phyloP scores from a whole-genome alignment of 306 rosid species.

The Acmispon strigosus region DNA sequence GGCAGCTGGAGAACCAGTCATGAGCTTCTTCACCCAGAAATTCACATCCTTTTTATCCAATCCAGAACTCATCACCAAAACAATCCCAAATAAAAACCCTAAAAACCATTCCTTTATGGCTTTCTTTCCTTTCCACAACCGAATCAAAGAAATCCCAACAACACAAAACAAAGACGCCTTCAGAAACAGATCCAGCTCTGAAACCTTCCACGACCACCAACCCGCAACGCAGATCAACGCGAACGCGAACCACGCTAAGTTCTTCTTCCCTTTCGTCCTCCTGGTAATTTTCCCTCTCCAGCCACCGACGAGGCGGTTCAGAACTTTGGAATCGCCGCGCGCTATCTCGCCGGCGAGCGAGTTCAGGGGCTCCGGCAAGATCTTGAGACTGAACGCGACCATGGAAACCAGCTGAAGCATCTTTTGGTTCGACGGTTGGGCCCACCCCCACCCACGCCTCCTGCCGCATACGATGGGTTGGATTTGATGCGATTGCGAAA shows the following conservation, averaged over 20 bases:
- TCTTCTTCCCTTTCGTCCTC: neutral
- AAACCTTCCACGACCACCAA: slow-evolving; percentile 26
- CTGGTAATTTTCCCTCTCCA: neutral
- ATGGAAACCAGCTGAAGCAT: slow-evolving; percentile 36
- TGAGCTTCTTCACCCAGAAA: slow-evolving; percentile 25
- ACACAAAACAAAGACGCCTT: slow-evolving; percentile 5
- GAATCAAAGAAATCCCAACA: slow-evolving; percentile 19
- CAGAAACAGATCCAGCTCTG: slow-evolving; percentile 23
- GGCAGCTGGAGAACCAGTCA: slow-evolving; percentile 10
- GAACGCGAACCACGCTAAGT: neutral
- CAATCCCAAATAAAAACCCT: slow-evolving; percentile 30
- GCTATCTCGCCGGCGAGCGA: slow-evolving; percentile 25
- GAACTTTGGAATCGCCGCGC: neutral
- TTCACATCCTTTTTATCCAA: slow-evolving; percentile 26
- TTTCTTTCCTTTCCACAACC: slow-evolving; percentile 11
- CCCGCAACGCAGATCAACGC: slow-evolving; percentile 9
- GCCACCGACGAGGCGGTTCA: slow-evolving; percentile 2
- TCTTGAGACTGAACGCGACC: slow-evolving; percentile 28
- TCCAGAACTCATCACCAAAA: slow-evolving; percentile 19
- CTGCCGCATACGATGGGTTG: slow-evolving; percentile 8
- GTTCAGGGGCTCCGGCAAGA: slow-evolving; percentile 39
- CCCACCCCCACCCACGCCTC: neutral
- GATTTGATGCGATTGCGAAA: neutral
- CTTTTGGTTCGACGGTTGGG: slow-evolving; percentile 15
- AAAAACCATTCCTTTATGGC: slow-evolving; percentile 24